Base-by-base conservation (phyloP, 192 early-diverging fungal species). In the Spizellomyces sp. region DNA sequence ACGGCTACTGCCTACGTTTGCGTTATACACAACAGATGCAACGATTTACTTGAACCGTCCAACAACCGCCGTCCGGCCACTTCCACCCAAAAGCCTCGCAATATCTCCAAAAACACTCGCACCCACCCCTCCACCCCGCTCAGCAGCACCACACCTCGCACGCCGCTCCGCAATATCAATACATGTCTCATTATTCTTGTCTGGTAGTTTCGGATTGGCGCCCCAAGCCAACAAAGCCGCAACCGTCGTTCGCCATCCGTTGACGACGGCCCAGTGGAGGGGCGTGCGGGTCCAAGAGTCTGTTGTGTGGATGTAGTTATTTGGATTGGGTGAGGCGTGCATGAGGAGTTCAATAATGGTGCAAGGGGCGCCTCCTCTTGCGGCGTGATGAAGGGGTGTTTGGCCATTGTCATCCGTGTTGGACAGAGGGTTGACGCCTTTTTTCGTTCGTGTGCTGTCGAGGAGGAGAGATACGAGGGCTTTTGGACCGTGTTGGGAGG, bases 61-160 rank as follows among this genome's bases (percentile, higher is more conserved):
- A 7, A 80, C 74, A 52, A 52, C 65, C 21, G 69, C 74, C 5
- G 75, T 80, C 57, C 54, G 46, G 4, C 79, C 79, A 45, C 69
- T 67, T 0, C 79, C 79, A 46, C 79, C 79, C 67, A 80, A 50
- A 27, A 75, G 8, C 55, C 69, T 77, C n/a, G 79, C 75, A 48
- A 80, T 77, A 45, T 74, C 79, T 4, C 67, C 79, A 71, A 80
- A 80, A 56, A 80, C 79, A 59, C 73, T 77, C 27, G 72, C 45
- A 3, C 71, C 62, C 5, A 77, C 59, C 0, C 78, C 78, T 8
- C 45, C 78, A 27, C 69, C 75, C 15, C 79, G 64, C 55, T 60
- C 75, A 48, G n/a, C 45, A 12, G 59, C 79, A 10, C 75, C 79
- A 65, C 79, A 80, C 55, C 75, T 15, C n/a, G 79, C 79, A 42